Percentiles rank a stretch among this genome's conserved stretches.
Evolutionary conservation across 1,284 basidiomycete species (phyloP).

Genomic region (Sutorius eximius): DNA sequence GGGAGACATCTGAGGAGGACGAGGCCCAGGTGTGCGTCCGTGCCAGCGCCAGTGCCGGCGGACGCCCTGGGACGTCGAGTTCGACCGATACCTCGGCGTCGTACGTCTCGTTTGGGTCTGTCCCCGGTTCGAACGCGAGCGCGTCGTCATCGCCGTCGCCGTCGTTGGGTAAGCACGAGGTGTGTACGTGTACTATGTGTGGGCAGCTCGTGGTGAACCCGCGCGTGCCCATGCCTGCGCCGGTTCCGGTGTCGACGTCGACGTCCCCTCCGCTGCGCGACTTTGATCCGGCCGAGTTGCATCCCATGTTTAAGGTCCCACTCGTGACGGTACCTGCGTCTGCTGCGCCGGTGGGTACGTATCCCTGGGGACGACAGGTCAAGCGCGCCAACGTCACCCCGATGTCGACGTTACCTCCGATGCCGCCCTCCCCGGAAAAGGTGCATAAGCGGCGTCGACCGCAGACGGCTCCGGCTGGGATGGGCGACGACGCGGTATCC

Average conservation of each 20-base stretch:
- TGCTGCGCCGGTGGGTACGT: neutral
- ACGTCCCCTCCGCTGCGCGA: neutral
- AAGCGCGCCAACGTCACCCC: neutral
- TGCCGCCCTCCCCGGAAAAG: conserved; percentile 2
- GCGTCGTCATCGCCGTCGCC: conserved; percentile 14
- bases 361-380: neutral
- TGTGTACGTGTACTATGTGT: conserved; percentile 16
- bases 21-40: neutral
- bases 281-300: conserved; percentile 5
- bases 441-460: conserved; percentile 16
- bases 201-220: conserved; percentile 10
- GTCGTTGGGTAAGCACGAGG: neutral
- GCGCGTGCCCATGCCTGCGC: too few species aligned
- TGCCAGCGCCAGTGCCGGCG: too few species aligned
- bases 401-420: neutral
- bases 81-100: conserved; percentile 26
- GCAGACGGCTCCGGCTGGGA: conserved; percentile 25
- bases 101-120: conserved; percentile 26
- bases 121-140: conserved; percentile 17
- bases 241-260: neutral
- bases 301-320: conserved; percentile 34
- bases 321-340: conserved; percentile 26
- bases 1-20: conserved; percentile 9
- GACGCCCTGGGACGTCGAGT: conserved; percentile 23
- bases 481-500: conserved; percentile 9